phyloP scores from a whole-genome alignment of 2,329 filamentous ascomycete genomes.

The Venturiaceae sp. region DNA sequence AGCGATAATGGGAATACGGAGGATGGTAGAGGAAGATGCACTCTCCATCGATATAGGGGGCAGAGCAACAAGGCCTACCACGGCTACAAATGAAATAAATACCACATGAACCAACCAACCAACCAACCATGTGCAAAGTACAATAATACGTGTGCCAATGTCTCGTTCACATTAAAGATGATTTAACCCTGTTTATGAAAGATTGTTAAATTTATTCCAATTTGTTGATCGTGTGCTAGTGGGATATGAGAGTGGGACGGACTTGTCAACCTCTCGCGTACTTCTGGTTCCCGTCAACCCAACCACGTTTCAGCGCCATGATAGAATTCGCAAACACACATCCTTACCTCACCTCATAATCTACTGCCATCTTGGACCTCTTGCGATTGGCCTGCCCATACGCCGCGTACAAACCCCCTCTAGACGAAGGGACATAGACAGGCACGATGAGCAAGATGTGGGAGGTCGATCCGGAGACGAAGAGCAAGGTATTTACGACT shows the following conservation, averaged over 20 bases:
- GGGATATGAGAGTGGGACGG: neutral
- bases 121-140: neutral
- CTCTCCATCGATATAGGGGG: neutral
- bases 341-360: neutral
- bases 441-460: slow-evolving; percentile 51
- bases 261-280: too few relatives aligned
- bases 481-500: slow-evolving; percentile 63
- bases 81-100: neutral
- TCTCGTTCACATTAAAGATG: too few relatives aligned
- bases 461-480: slow-evolving; percentile 97
- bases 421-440: neutral
- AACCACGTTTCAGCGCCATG: neutral
- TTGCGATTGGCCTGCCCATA: neutral
- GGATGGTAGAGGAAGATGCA: neutral
- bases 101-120: neutral
- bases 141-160: too few relatives aligned
- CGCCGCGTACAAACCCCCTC: neutral
- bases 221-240: too few relatives aligned
- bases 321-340: neutral
- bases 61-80: neutral
- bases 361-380: neutral
- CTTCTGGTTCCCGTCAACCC: neutral
- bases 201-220: too few relatives aligned
- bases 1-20: neutral
- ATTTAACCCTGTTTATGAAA: too few relatives aligned